Evolutionary conservation across 164 flowering plant species (phyloP).

Genomic region (Macadamia integrifolia): DNA sequence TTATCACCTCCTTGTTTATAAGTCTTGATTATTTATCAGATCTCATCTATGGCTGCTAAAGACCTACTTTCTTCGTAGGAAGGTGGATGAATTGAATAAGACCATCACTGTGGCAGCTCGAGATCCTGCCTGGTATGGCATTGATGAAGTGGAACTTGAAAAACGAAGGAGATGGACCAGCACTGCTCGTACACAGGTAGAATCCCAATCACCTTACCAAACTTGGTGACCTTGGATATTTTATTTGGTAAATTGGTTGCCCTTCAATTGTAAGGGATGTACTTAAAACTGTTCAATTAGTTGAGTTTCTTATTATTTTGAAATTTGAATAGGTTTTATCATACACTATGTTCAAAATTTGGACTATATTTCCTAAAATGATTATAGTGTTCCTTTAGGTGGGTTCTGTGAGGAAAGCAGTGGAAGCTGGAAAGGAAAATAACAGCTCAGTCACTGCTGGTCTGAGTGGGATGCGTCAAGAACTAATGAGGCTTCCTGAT

Average conservation of each 20-base stretch:
- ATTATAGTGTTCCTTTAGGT: slow-evolving; percentile 37
- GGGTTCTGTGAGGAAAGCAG: slow-evolving; percentile 48
- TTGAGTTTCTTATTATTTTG: background rate
- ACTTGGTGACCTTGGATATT: background rate
- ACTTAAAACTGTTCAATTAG: background rate
- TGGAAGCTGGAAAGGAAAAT: slow-evolving; percentile 42
- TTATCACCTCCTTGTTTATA: background rate
- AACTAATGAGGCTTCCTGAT: slow-evolving; percentile 62
- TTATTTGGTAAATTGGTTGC: background rate
- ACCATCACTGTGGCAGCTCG: slow-evolving; percentile 74
- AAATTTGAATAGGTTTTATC: background rate
- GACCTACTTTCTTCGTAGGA: slow-evolving; percentile 47
- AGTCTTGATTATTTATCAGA: background rate
- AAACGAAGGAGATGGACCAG: slow-evolving; percentile 70
- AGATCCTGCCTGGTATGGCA: slow-evolving; percentile 70
- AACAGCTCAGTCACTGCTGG: slow-evolving; percentile 24
- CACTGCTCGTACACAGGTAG: slow-evolving; percentile 68
- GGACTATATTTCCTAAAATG: background rate
- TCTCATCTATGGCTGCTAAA: slow-evolving; percentile 24
- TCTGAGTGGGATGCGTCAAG: slow-evolving; percentile 57
- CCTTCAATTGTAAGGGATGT: background rate
- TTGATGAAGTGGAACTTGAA: slow-evolving; percentile 63
- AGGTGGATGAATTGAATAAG: slow-evolving; percentile 88
- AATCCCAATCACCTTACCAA: background rate
- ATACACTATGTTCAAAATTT: background rate